Percentiles rank a stretch among this genome's conserved stretches.
Conservation (phyloP, 352 stramenopile genomes). For the Pythium aquatile region DNA sequence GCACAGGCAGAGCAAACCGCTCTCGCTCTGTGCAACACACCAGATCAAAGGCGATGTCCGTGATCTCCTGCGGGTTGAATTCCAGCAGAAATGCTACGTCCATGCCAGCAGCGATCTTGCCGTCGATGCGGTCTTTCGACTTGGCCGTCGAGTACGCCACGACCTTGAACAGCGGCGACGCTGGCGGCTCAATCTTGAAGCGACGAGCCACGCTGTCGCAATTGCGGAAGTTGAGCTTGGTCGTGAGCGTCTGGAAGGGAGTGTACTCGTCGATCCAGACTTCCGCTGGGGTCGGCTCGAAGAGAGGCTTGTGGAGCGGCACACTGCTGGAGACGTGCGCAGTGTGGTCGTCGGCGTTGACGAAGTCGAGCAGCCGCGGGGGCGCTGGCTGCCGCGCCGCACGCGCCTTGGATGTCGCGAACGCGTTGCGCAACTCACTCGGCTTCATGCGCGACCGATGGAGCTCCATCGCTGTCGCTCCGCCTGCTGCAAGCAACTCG, state of each 20-base stretch:
- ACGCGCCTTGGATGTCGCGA: slow-evolving; percentile 51
- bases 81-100: slow-evolving; percentile 89
- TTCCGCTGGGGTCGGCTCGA: slow-evolving; percentile 75
- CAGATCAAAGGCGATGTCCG: slow-evolving; percentile 88
- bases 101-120: slow-evolving; percentile 93
- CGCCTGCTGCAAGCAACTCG: not conserved
- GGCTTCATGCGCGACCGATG: slow-evolving; percentile 38
- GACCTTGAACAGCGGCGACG: slow-evolving; percentile 90
- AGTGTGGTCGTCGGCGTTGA: slow-evolving; percentile 78
- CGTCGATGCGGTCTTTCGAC: slow-evolving; percentile 39
- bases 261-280: slow-evolving; percentile 93
- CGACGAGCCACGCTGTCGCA: slow-evolving; percentile 88
- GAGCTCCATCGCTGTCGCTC: slow-evolving; percentile 5
- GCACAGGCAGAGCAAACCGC: slow-evolving; percentile 92
- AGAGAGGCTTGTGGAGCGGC: slow-evolving; percentile 83
- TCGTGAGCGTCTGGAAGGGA: slow-evolving; percentile 76
- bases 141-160: slow-evolving; percentile 23
- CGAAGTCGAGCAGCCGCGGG: slow-evolving; percentile 54
- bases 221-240: slow-evolving; percentile 92
- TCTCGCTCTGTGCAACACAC: slow-evolving; percentile 94
- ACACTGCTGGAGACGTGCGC: slow-evolving; percentile 59
- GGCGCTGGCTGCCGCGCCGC: slow-evolving; percentile 36
- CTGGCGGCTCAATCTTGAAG: slow-evolving; percentile 84
- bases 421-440: slow-evolving; percentile 64
- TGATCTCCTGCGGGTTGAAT: slow-evolving; percentile 89